Base-by-base conservation (phyloP, 164 flowering plant species). In the Dillenia turbinata region DNA sequence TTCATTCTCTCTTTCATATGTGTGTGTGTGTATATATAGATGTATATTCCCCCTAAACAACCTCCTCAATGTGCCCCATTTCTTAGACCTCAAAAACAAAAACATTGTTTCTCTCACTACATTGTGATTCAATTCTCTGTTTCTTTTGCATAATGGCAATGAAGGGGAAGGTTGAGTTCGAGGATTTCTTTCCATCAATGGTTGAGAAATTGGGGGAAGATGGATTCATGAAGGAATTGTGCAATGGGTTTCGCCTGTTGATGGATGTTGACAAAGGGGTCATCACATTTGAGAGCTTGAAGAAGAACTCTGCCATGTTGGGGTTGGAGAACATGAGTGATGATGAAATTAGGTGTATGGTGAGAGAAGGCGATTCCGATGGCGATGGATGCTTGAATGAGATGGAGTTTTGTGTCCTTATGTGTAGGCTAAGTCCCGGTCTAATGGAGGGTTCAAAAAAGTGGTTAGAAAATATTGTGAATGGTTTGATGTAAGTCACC, bases 391-490 rank as follows among this genome's bases (percentile, higher is more conserved):
- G 67, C 47, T 56, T 84, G 66, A 69, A 74, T 64, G 78, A 80
- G 69, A 78, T 69, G 79, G 89, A 85, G 69, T 85, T 85, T 59
- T 85, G 85, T 56, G 78, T 76, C 43, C 74, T 85, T 40, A 82
- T 85, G 89, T 75, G 79, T 13, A 75, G 85, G 60, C 59, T 84
- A 66, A 82, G 86, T 47, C 89, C 89, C 47, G 80, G 55, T 17
- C 66, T 84, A 60, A 82, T 82, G 83, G 49, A 63, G 12, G 61
- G 12, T 13, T 72, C 80, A 1, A 62, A 33, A 43, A 15, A 46
- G 17, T 59, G 65, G 61, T 46, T 80, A 51, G 58, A 78, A 26
- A 74, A 78, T 48, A 80, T 78, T 50, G 47, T 72, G 47, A 33
- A 33, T 5, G 40, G 40, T 33, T 33, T 33, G 40, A 33, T 33